phyloP scores from a whole-genome alignment of 1,284 basidiomycete genomes.

The Puccinia triticina region DNA sequence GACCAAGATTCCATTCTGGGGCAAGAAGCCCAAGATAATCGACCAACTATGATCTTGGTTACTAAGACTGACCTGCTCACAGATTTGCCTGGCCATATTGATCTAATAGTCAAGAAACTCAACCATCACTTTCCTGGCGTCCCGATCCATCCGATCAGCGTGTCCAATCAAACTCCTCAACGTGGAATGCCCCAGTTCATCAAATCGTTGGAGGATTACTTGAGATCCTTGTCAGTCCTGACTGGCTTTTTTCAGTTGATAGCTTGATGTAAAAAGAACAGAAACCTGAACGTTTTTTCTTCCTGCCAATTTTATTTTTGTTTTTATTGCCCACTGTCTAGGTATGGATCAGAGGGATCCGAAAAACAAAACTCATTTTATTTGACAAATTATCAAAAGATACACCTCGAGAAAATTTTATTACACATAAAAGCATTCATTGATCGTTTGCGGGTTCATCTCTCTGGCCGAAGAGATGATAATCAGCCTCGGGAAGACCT shows the following conservation, averaged over 20 bases:
- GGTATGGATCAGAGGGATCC: not conserved
- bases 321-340: not conserved
- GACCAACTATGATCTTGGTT: constrained; percentile 27
- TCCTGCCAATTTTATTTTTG: not conserved
- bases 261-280: not conserved
- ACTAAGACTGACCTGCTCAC: constrained; percentile 35
- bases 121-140: not conserved
- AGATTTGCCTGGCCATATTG: not conserved
- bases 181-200: constrained; percentile 18
- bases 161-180: not conserved
- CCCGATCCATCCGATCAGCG: constrained; percentile 30
- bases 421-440: constrained; percentile 17
- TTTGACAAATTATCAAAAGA: constrained; percentile 37
- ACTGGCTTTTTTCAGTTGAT: too few relatives aligned
- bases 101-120: not conserved
- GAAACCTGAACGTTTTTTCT: not conserved
- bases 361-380: constrained; percentile 8
- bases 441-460: not conserved
- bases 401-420: constrained; percentile 11
- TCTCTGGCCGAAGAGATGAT: not conserved
- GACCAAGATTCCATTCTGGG: not conserved
- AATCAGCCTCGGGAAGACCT: not conserved
- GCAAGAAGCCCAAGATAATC: not conserved
- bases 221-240: constrained; percentile 23
- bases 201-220: constrained; percentile 12